A percentile compares a stretch with the other conserved stretches of the same genome.
These are phyloP conservation scores for Silene latifolia DNA, from an alignment of 148 eudicot species.

Conservation along the genomic window DNA sequence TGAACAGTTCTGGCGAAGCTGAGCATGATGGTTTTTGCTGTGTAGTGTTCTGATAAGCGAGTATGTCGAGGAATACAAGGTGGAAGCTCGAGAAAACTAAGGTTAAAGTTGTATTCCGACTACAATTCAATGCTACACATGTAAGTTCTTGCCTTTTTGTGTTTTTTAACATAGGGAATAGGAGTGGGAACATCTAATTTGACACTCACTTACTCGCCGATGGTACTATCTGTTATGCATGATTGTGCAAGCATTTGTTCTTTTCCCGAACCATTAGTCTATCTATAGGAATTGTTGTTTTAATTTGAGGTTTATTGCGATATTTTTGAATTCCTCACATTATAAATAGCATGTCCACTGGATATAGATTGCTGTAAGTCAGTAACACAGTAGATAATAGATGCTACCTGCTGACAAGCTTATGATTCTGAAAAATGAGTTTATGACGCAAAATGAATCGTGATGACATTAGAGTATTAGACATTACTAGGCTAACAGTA, in stretches of 20 bases:
- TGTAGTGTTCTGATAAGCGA: slow-evolving; percentile 28
- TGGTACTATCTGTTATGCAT: background rate
- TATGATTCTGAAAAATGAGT: background rate
- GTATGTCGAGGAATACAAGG: slow-evolving; percentile 84
- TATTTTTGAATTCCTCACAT: background rate
- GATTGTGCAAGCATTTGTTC: background rate
- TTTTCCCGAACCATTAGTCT: background rate
- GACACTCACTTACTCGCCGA: too few species aligned
- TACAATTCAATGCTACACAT: slow-evolving; percentile 95
- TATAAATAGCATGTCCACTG: background rate
- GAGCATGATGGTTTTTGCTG: slow-evolving; percentile 27
- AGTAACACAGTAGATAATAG: background rate
- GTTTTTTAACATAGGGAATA: too few species aligned
- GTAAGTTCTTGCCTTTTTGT: slow-evolving; percentile 42
- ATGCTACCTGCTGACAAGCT: background rate
- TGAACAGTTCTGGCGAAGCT: slow-evolving; percentile 3
- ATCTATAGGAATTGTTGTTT: background rate
- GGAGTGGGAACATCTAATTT: too few species aligned
- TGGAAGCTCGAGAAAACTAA: slow-evolving; percentile 95
- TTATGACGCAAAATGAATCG: too few species aligned
- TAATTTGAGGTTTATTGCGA: background rate
- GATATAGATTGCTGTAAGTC: background rate
- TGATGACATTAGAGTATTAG: too few species aligned
- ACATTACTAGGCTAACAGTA: too few species aligned
- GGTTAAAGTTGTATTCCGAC: slow-evolving; percentile 97